phyloP scores from a whole-genome alignment of 169 alveolate species.

The Plasmodium inui region DNA sequence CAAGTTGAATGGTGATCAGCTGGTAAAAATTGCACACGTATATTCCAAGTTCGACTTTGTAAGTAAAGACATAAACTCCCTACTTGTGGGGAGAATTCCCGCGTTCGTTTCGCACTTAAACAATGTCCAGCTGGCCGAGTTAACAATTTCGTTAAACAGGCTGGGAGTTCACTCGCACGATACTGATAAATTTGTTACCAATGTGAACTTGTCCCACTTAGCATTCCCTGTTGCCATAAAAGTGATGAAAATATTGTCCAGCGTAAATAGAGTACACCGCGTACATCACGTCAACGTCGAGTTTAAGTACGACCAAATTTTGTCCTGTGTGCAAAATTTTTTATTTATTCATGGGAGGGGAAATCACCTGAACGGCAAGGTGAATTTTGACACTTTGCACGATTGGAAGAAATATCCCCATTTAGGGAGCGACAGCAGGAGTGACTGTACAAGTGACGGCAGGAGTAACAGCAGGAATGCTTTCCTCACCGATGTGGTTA shows the following conservation, averaged over 20 bases:
- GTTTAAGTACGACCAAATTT: slow-evolving; percentile 49
- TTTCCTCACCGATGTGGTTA: background rate
- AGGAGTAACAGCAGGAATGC: background rate
- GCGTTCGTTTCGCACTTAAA: slow-evolving; percentile 5
- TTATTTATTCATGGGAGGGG: slow-evolving; percentile 9
- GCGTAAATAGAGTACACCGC: background rate
- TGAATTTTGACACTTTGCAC: background rate
- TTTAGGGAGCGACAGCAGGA: background rate
- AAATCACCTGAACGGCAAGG: slow-evolving; percentile 1
- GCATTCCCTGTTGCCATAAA: slow-evolving; percentile 52
- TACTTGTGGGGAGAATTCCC: slow-evolving; percentile 27
- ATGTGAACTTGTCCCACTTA: slow-evolving; percentile 38
- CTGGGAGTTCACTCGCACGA: slow-evolving; percentile 15
- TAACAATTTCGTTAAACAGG: slow-evolving; percentile 41
- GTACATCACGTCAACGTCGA: slow-evolving; percentile 14
- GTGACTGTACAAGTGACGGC: background rate
- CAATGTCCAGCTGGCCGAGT: slow-evolving; percentile 53
- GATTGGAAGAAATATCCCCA: background rate
- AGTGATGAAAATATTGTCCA: slow-evolving; percentile 34
- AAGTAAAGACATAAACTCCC: slow-evolving; percentile 28
- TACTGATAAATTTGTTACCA: slow-evolving; percentile 28
- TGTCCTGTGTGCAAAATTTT: slow-evolving; percentile 34
- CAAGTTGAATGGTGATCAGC: slow-evolving; percentile 35
- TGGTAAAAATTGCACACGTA: slow-evolving; percentile 46
- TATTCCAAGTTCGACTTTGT: slow-evolving; percentile 33